Percentiles rank a stretch among this genome's conserved stretches.
phyloP scores from a whole-genome alignment of 176 grass and related monocot species.

The Chloris gayana region DNA sequence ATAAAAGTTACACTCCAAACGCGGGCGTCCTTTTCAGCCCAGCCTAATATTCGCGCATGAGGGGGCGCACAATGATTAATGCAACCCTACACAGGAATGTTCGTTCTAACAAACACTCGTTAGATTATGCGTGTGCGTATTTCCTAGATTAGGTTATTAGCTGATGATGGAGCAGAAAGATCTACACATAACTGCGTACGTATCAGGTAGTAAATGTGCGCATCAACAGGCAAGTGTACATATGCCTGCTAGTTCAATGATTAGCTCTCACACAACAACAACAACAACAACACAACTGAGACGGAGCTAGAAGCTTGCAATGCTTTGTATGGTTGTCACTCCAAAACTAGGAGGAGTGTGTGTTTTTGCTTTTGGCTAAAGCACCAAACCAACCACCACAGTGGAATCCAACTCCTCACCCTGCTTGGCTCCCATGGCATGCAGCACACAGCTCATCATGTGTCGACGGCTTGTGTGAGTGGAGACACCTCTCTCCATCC shows the following conservation, averaged over 20 bases:
- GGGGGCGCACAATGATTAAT: conserved; percentile 33
- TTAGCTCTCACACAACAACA: background rate
- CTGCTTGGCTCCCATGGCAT: background rate
- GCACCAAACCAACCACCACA: conserved; percentile 30
- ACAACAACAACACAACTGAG: background rate
- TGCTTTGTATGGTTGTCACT: background rate
- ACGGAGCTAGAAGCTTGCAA: background rate
- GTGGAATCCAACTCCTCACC: conserved; percentile 45
- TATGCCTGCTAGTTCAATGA: background rate
- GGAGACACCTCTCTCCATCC: conserved; percentile 18
- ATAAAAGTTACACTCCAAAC: background rate
- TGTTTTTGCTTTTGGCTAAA: conserved; percentile 18
- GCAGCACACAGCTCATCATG: background rate
- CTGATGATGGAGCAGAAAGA: background rate
- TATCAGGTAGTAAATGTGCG: background rate
- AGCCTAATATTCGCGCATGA: conserved; percentile 48
- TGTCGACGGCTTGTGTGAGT: conserved; percentile 7
- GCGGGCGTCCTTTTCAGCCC: conserved; percentile 27
- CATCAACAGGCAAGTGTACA: conserved; percentile 12
- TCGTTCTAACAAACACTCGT: conserved; percentile 10
- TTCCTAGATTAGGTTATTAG: conserved; percentile 11
- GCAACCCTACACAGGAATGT: conserved; percentile 9
- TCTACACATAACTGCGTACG: background rate
- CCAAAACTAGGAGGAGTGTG: background rate
- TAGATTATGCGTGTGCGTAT: too few species aligned